Percentiles rank a stretch among this genome's conserved stretches.
These are phyloP conservation scores for Cladosporium sp. DNA, from an alignment of 2,329 filamentous ascomycete genomes.

Conservation along the genomic window DNA sequence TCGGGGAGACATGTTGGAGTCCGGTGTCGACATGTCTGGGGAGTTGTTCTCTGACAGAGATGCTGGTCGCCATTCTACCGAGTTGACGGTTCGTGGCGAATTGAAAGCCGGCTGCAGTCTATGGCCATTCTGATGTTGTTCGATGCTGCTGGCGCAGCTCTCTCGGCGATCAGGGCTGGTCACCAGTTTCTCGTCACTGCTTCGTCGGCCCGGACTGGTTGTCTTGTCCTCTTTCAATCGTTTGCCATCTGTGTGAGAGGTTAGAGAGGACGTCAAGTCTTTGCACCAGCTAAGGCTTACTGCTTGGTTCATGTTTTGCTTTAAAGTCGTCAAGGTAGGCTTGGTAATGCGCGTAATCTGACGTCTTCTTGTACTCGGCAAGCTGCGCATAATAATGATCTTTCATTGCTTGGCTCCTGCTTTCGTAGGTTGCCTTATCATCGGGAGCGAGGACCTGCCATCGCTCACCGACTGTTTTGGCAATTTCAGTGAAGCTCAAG, in stretches of 20 bases:
- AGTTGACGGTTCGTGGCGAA: neutral
- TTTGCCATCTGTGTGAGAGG: neutral
- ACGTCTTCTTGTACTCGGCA: constrained; percentile 71
- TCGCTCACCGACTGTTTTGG: constrained; percentile 91
- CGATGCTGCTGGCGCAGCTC: constrained; percentile 1
- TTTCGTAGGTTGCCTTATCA: constrained; percentile 70
- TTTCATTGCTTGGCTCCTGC: constrained; percentile 67
- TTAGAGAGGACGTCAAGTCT: neutral
- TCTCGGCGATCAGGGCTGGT: constrained; percentile 6
- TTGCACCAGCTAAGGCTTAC: neutral
- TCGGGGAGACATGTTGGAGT: neutral
- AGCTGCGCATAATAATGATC: constrained; percentile 72
- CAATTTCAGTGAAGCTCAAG: constrained; percentile 84
- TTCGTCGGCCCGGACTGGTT: neutral
- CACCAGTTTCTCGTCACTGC: neutral
- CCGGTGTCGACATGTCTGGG: neutral
- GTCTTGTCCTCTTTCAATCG: constrained; percentile 1
- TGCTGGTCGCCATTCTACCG: neutral
- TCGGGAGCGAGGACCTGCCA: constrained; percentile 69
- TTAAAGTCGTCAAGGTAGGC: constrained; percentile 75
- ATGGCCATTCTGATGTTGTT: neutral
- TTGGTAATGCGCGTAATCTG: constrained; percentile 63
- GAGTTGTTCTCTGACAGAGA: neutral
- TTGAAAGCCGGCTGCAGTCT: neutral
- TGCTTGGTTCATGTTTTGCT: constrained; percentile 53